phyloP scores from a whole-genome alignment of 1,284 basidiomycete species.

The Sphaerobolus stellatus region DNA sequence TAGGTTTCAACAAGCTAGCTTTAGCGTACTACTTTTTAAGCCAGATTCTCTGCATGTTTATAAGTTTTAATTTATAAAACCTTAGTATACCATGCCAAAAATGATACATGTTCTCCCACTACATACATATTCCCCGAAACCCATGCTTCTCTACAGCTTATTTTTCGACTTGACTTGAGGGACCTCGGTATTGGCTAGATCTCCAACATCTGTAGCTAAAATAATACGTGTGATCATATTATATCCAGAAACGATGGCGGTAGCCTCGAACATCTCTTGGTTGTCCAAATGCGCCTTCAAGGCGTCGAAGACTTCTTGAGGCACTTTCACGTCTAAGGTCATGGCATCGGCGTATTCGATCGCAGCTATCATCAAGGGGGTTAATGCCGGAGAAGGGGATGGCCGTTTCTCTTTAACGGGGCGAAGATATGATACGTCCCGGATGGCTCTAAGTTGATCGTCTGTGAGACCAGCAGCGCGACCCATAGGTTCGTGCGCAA shows the following conservation, averaged over 20 bases:
- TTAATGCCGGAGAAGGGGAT: slow-evolving; percentile 27
- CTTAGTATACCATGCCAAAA: no score
- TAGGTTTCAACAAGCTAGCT: no score
- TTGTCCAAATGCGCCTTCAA: slow-evolving; percentile 36
- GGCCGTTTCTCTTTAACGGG: slow-evolving; percentile 28
- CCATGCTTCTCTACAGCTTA: no score
- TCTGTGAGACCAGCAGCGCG: slow-evolving; percentile 45
- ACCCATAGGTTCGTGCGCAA: slow-evolving; percentile 52
- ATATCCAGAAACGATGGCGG: slow-evolving; percentile 47
- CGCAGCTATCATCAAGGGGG: slow-evolving; percentile 41
- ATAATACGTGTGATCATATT: slow-evolving; percentile 60
- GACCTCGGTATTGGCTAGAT: slow-evolving; percentile 43
- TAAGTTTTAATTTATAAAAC: no score
- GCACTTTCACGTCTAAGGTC: slow-evolving; percentile 42
- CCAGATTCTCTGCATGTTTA: no score
- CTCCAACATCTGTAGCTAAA: slow-evolving; percentile 50
- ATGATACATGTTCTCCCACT: no score
- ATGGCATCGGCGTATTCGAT: slow-evolving; percentile 50
- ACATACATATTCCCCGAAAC: no score
- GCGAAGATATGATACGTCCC: slow-evolving; percentile 41
- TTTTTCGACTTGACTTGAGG: no score
- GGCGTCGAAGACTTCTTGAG: slow-evolving; percentile 31
- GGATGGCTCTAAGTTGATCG: slow-evolving; percentile 45
- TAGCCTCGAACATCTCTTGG: slow-evolving; percentile 48
- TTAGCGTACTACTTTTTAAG: no score